These are phyloP conservation scores for Tritrichomonas musculus DNA, from an alignment of 208 protist genomes.

Conservation along the genomic window DNA sequence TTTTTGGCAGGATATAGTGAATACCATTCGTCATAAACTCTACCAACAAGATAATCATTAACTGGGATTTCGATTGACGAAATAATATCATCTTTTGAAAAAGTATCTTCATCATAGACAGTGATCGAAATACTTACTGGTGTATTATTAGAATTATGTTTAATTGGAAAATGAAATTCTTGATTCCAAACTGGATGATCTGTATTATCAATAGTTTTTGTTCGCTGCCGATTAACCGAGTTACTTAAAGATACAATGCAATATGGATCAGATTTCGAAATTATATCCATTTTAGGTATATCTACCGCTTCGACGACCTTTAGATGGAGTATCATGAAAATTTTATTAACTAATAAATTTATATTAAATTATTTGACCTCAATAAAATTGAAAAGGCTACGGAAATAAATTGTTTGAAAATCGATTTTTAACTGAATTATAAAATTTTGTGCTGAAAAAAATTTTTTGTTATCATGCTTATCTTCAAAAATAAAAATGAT, in stretches of 20 bases:
- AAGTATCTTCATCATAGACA: not conserved
- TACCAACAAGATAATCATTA: not conserved
- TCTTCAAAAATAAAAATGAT: too few species aligned
- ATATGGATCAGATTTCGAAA: not conserved
- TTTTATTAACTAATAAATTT: too few species aligned
- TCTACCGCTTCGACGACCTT: not conserved
- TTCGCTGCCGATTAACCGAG: not conserved
- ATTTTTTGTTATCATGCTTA: too few species aligned
- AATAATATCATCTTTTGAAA: not conserved
- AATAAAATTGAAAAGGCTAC: too few species aligned
- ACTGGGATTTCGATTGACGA: not conserved
- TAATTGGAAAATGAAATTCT: not conserved
- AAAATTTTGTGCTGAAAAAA: too few species aligned
- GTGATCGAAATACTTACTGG: too few species aligned
- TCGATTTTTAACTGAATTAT: too few species aligned
- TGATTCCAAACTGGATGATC: not conserved
- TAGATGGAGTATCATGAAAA: not conserved
- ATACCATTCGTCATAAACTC: not conserved
- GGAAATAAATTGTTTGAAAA: too few species aligned
- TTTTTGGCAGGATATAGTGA: not conserved
- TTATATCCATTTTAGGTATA: slow-evolving; percentile 5
- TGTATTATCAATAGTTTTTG: not conserved
- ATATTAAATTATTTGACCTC: too few species aligned
- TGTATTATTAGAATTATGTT: not conserved
- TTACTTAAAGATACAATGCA: not conserved